Evolutionary conservation across 768 basidiomycete genomes (phyloP).

Genomic region (Candolleomyces aberdarensis): DNA sequence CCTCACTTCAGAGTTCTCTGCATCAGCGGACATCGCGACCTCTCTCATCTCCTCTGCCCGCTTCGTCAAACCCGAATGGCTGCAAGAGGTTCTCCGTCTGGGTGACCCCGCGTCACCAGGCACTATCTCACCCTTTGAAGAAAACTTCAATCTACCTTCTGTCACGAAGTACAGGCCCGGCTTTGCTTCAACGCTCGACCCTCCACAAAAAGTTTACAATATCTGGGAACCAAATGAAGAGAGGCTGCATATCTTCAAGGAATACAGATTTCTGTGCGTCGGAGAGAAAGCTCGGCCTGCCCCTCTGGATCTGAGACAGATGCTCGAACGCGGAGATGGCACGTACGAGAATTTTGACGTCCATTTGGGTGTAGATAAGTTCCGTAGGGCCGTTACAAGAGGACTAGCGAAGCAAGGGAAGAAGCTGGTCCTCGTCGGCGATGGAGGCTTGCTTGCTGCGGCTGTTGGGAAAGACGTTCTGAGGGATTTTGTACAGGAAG

Average conservation of each 20-base stretch:
- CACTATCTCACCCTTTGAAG: constrained; percentile 37
- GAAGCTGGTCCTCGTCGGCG: constrained; percentile 50
- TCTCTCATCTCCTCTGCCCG: constrained; percentile 58
- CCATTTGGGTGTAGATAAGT: constrained; percentile 43
- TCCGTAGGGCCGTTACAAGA: constrained; percentile 49
- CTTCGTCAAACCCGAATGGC: constrained; percentile 69
- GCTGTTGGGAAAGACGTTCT: constrained; percentile 55
- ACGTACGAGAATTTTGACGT: constrained; percentile 63
- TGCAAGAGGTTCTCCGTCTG: constrained; percentile 54
- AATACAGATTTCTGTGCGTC: constrained; percentile 57
- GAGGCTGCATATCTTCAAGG: constrained; percentile 50
- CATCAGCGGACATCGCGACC: constrained; percentile 47
- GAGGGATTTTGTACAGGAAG: constrained; percentile 49
- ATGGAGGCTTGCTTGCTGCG: constrained; percentile 41
- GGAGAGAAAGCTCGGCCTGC: constrained; percentile 52
- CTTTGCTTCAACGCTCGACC: constrained; percentile 49
- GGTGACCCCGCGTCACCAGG: constrained; percentile 16
- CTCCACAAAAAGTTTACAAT: constrained; percentile 46
- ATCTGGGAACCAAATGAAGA: constrained; percentile 71
- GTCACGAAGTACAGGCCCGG: constrained; percentile 56
- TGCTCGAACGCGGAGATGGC: constrained; percentile 56
- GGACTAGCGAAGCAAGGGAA: constrained; percentile 49
- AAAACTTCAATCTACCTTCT: constrained; percentile 46
- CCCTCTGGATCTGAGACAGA: constrained; percentile 46
- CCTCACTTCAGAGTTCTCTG: constrained; percentile 47